phyloP scores from a whole-genome alignment of 345 rosid genomes.

The Psidium guajava region DNA sequence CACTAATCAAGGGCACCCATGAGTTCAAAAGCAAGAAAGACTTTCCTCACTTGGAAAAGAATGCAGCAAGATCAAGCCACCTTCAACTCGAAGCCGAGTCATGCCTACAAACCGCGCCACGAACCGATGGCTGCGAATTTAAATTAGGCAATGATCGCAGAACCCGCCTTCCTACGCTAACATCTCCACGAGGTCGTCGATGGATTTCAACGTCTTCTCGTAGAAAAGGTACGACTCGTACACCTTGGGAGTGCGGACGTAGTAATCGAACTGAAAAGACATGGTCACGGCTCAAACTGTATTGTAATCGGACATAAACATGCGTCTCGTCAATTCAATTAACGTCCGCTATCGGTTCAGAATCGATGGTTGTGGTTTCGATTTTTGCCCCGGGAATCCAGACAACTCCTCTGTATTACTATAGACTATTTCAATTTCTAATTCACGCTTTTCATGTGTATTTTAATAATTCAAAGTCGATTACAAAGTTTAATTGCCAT shows the following conservation, averaged over 20 bases:
- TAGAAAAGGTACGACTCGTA: slow-evolving; percentile 85
- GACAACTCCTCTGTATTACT: not conserved
- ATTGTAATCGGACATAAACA: not conserved
- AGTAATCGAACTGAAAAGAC: slow-evolving; percentile 46
- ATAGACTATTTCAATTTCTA: not conserved
- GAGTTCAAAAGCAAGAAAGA: not conserved
- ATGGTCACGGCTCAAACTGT: not conserved
- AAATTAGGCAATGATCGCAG: not conserved
- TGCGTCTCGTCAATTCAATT: not conserved
- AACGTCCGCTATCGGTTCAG: not conserved
- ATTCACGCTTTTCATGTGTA: not conserved
- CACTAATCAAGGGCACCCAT: not conserved
- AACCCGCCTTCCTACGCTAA: not conserved
- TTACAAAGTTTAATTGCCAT: no score
- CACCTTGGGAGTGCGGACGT: slow-evolving; percentile 71
- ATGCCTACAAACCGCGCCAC: not conserved
- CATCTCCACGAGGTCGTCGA: slow-evolving; percentile 52
- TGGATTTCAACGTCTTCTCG: slow-evolving; percentile 74
- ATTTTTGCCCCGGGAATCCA: no score
- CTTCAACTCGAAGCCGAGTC: not conserved
- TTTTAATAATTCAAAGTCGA: not conserved
- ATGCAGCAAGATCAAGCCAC: not conserved
- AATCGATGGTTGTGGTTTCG: no score
- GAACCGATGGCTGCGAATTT: not conserved
- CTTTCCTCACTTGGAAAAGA: not conserved